Percentiles rank a stretch among this genome's conserved stretches.
phyloP scores from a whole-genome alignment of 768 basidiomycete species.

The Kockovaella imperatae region DNA sequence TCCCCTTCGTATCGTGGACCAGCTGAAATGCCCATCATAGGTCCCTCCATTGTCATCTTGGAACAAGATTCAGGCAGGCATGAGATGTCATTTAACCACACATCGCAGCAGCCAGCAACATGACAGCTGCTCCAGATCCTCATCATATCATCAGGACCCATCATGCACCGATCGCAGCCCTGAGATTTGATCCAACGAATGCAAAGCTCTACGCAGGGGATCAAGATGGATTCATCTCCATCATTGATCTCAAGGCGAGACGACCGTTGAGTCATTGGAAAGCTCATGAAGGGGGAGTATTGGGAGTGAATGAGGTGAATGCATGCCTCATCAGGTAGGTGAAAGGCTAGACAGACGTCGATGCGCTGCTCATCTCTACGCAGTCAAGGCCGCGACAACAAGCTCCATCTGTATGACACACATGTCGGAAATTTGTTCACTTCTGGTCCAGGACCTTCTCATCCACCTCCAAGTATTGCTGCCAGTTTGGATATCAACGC shows the following conservation, averaged over 20 bases:
- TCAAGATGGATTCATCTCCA: conserved; percentile 62
- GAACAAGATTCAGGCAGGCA: too few species aligned
- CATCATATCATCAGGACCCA: conserved; percentile 71
- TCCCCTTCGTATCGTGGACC: too few species aligned
- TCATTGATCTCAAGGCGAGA: conserved; percentile 67
- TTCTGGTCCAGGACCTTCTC: not conserved
- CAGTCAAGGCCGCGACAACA: conserved; percentile 43
- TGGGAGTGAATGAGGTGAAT: conserved; percentile 71
- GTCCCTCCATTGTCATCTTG: too few species aligned
- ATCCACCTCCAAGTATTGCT: conserved; percentile 39
- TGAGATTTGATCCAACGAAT: conserved; percentile 64
- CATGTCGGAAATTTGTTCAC: not conserved
- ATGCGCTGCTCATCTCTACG: not conserved
- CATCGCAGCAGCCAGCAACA: not conserved
- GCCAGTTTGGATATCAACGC: conserved; percentile 85
- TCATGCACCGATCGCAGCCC: conserved; percentile 54
- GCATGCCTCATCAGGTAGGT: conserved; percentile 67
- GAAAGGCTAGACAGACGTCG: not conserved
- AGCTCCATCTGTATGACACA: conserved; percentile 30
- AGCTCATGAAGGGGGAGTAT: conserved; percentile 67
- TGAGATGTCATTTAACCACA: not conserved
- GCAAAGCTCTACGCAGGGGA: conserved; percentile 83
- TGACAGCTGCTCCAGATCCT: conserved; percentile 47
- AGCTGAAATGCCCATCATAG: too few species aligned
- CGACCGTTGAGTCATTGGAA: conserved; percentile 69